Percentiles rank a stretch among this genome's conserved stretches.
These are phyloP conservation scores for Bipolaris gigantea DNA, from an alignment of 2,329 filamentous ascomycete genomes.

Conservation along the genomic window DNA sequence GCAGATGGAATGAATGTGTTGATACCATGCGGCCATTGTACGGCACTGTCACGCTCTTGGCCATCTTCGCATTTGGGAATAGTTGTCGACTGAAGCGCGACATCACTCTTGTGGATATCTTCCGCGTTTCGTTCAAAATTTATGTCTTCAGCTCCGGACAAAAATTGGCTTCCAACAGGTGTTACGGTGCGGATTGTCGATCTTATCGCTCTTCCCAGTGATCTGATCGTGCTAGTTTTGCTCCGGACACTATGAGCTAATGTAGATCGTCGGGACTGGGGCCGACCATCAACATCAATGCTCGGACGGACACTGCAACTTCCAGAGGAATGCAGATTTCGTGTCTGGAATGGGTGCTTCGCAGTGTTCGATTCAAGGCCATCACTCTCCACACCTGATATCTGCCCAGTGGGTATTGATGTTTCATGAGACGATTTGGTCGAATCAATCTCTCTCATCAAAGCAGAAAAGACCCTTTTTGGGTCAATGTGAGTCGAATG, in stretches of 20 bases:
- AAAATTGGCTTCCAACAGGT: slow-evolving; percentile 24
- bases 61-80: slow-evolving; percentile 4
- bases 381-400: slow-evolving; percentile 28
- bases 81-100: slow-evolving; percentile 9
- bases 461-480: slow-evolving; percentile 41
- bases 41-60: neutral
- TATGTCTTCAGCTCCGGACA: slow-evolving; percentile 9
- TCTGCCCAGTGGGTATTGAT: slow-evolving; percentile 2
- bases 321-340: slow-evolving; percentile 18
- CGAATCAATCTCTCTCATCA: slow-evolving; percentile 40
- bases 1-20: slow-evolving; percentile 36
- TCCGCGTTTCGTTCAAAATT: slow-evolving; percentile 7
- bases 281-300: slow-evolving; percentile 15
- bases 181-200: slow-evolving; percentile 46
- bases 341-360: slow-evolving; percentile 14
- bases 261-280: slow-evolving; percentile 13
- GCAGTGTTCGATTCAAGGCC: slow-evolving; percentile 31
- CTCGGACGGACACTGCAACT: slow-evolving; percentile 12
- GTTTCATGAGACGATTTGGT: slow-evolving; percentile 14
- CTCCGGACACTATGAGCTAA: slow-evolving; percentile 20
- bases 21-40: neutral
- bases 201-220: slow-evolving; percentile 32
- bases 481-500: slow-evolving; percentile 33
- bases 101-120: slow-evolving; percentile 12
- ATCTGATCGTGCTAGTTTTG: slow-evolving; percentile 33